A percentile compares a stretch with the other conserved stretches of the same genome.
Conservation (phyloP, 345 rosid species). For the Citrus trifoliata region DNA sequence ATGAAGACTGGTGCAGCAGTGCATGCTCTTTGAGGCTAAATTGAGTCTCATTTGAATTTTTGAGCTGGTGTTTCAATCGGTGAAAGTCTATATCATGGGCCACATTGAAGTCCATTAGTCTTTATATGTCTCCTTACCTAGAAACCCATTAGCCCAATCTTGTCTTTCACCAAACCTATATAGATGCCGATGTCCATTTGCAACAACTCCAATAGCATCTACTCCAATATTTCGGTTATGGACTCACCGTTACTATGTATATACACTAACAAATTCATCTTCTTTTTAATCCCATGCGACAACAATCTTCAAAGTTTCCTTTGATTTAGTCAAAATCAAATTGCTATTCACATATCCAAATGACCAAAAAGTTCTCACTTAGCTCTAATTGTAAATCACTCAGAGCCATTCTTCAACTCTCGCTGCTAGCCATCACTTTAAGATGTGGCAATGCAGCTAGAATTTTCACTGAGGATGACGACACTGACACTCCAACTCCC, state of each 20-base stretch:
- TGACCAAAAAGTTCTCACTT: neutral
- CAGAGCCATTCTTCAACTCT: neutral
- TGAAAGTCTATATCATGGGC: neutral
- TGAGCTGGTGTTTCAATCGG: too few species aligned
- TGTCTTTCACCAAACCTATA: neutral
- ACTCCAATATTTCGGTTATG: neutral
- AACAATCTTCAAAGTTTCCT: neutral
- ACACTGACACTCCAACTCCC: neutral
- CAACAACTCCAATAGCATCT: neutral
- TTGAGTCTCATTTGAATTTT: too few species aligned
- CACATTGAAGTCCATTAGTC: neutral
- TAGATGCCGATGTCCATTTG: too few species aligned
- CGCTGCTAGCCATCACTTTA: neutral
- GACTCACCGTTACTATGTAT: neutral
- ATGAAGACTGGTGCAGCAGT: neutral
- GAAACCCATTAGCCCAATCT: neutral
- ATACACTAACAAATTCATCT: neutral
- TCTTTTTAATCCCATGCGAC: neutral
- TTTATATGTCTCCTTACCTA: neutral
- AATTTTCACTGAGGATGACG: conserved; percentile 1
- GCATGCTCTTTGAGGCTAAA: too few species aligned
- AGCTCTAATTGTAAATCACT: neutral
- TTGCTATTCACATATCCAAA: neutral
- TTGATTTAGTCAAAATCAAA: neutral
- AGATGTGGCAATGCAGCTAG: neutral